phyloP scores from a whole-genome alignment of 306 rosid species.

The Trifolium subterraneum region DNA sequence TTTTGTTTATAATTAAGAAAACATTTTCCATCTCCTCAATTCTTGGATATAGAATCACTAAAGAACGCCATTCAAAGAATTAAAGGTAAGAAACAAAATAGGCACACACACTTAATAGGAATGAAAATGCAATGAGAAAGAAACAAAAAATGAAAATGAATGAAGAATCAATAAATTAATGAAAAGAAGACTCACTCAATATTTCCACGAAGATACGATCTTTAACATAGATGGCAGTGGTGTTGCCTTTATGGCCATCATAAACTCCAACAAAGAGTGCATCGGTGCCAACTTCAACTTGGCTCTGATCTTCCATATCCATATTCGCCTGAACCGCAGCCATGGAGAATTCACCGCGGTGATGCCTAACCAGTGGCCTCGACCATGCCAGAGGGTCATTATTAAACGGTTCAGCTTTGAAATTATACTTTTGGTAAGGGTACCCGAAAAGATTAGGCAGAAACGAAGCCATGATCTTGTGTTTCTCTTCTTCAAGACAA shows the following conservation, averaged over 20 bases:
- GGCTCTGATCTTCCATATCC: background rate
- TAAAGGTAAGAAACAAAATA: background rate
- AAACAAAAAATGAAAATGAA: background rate
- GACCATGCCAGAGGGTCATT: background rate
- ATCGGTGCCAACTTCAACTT: background rate
- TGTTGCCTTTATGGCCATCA: background rate
- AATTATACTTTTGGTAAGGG: background rate
- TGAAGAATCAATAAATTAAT: background rate
- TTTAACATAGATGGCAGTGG: background rate
- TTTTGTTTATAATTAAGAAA: background rate
- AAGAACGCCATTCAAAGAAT: background rate
- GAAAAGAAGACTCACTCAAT: background rate
- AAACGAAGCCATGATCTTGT: background rate
- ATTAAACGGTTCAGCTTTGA: background rate
- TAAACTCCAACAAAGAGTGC: conserved; percentile 6
- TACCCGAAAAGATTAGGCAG: background rate
- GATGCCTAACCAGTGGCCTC: background rate
- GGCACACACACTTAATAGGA: background rate
- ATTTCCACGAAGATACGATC: background rate
- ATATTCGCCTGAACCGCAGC: background rate
- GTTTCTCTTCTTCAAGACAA: background rate
- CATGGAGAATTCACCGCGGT: background rate
- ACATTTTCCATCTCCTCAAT: background rate
- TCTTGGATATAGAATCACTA: background rate
- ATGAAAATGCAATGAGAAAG: background rate